Percentiles rank a stretch among this genome's conserved stretches.
These are phyloP conservation scores for Phytophthora constricta DNA, from an alignment of 352 stramenopile genomes.

Conservation along the genomic window DNA sequence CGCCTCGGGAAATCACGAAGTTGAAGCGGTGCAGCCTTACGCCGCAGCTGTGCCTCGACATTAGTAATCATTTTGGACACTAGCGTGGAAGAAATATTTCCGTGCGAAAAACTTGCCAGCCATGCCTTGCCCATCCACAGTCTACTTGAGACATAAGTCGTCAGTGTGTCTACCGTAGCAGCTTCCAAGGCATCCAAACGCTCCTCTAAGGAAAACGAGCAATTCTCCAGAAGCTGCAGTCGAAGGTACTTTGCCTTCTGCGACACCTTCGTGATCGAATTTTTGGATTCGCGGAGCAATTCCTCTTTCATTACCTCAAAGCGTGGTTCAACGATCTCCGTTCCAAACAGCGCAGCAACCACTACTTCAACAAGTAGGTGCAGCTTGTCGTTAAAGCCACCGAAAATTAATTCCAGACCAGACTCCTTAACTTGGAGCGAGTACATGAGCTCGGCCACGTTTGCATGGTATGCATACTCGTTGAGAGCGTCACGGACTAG, in stretches of 20 bases:
- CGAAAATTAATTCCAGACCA: slow-evolving; percentile 69
- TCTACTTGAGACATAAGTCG: slow-evolving; percentile 41
- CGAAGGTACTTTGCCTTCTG: slow-evolving; percentile 73
- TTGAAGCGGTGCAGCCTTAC: slow-evolving; percentile 37
- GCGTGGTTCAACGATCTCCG: slow-evolving; percentile 49
- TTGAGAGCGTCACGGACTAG: slow-evolving; percentile 71
- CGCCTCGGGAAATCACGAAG: slow-evolving; percentile 46
- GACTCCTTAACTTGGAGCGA: slow-evolving; percentile 69
- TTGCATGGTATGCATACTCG: slow-evolving; percentile 78
- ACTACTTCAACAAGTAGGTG: slow-evolving; percentile 71
- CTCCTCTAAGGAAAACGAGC: slow-evolving; percentile 51
- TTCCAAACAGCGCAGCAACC: slow-evolving; percentile 55
- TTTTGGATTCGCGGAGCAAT: slow-evolving; percentile 73
- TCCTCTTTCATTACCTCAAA: slow-evolving; percentile 78
- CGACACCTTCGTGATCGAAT: slow-evolving; percentile 60
- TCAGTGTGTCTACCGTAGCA: slow-evolving; percentile 45
- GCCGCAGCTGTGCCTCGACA: slow-evolving; percentile 54
- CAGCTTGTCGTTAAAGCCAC: slow-evolving; percentile 84
- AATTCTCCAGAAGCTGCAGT: slow-evolving; percentile 63
- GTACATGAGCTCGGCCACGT: slow-evolving; percentile 77
- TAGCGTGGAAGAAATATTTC: slow-evolving; percentile 57
- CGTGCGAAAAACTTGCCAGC: slow-evolving; percentile 73
- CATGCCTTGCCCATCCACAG: slow-evolving; percentile 62
- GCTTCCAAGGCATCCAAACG: slow-evolving; percentile 56
- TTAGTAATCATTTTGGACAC: slow-evolving; percentile 44